Evolutionary conservation across 176 grass and related monocot species (phyloP).

Genomic region (Zoysia japonica): DNA sequence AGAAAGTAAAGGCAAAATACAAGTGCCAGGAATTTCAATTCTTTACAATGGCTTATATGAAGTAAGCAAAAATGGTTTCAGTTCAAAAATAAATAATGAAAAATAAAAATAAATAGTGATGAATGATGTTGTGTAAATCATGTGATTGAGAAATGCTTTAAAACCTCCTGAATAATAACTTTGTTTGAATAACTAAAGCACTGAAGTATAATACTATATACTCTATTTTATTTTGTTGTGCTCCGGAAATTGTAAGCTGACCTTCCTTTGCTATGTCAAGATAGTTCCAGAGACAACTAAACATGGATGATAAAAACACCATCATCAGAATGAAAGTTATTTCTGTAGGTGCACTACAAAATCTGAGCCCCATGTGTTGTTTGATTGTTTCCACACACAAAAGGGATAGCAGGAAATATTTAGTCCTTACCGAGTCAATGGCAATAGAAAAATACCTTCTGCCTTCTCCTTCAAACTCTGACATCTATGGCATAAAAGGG

Average conservation of each 20-base stretch:
- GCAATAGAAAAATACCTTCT: slow-evolving; percentile 66
- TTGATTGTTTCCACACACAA: slow-evolving; percentile 10
- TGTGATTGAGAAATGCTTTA: slow-evolving; percentile 20
- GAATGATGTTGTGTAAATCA: background rate
- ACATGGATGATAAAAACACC: background rate
- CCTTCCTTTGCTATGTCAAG: slow-evolving; percentile 1
- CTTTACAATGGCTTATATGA: background rate
- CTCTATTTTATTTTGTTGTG: slow-evolving; percentile 1
- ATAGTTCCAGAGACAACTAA: slow-evolving; percentile 9
- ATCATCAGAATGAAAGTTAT: background rate
- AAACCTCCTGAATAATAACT: background rate
- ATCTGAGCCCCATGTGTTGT: background rate
- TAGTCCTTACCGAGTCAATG: slow-evolving; percentile 63
- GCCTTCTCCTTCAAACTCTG: slow-evolving; percentile 65
- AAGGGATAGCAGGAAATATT: slow-evolving; percentile 18
- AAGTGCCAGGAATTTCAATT: background rate
- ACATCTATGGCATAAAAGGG: slow-evolving; percentile 21
- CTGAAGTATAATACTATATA: slow-evolving; percentile 14
- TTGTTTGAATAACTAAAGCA: background rate
- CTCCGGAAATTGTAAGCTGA: slow-evolving; percentile 2
- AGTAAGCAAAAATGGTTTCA: slow-evolving; percentile 8
- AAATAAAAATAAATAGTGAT: slow-evolving; percentile 29
- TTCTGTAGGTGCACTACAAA: slow-evolving; percentile 23
- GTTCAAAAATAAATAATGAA: slow-evolving; percentile 23
- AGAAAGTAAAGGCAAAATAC: slow-evolving; percentile 17